phyloP scores from a whole-genome alignment of 2,329 filamentous ascomycete species.

The Pseudodiploospora longispora region DNA sequence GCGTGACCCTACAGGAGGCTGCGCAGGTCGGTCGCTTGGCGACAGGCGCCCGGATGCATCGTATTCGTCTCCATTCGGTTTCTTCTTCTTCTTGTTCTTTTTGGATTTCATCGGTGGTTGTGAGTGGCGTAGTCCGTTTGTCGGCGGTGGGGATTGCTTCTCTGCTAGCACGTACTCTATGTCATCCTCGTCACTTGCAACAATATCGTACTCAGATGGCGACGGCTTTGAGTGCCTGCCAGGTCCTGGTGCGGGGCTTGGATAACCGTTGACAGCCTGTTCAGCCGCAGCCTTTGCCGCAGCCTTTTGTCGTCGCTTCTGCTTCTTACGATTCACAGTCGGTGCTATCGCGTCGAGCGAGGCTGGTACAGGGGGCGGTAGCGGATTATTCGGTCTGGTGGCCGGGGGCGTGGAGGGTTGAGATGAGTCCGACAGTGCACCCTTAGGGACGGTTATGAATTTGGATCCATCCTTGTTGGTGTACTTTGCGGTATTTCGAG shows the following conservation, averaged over 20 bases:
- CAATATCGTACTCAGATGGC: conserved; percentile 39
- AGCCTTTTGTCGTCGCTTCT: conserved; percentile 83
- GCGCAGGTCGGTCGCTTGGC: neutral
- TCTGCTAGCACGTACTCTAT: conserved; percentile 32
- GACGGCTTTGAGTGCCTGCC: conserved; percentile 14
- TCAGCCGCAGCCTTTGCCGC: conserved; percentile 56
- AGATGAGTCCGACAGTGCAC: conserved; percentile 42
- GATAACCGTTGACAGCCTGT: conserved; percentile 32
- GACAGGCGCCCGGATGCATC: conserved; percentile 4
- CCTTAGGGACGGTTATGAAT: conserved; percentile 58
- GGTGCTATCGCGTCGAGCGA: conserved; percentile 29
- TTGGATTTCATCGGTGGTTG: conserved; percentile 35
- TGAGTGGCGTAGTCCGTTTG: conserved; percentile 20
- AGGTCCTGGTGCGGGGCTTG: conserved; percentile 24
- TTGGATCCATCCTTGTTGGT: conserved; percentile 63
- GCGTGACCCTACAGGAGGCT: conserved; percentile 23
- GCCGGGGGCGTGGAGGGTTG: conserved; percentile 44
- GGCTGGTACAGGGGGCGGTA: conserved; percentile 18
- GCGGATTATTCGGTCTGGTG: conserved; percentile 27
- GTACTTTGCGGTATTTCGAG: conserved; percentile 51
- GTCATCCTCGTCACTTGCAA: conserved; percentile 48
- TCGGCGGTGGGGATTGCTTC: conserved; percentile 15
- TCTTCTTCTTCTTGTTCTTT: conserved; percentile 65
- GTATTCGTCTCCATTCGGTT: conserved; percentile 33
- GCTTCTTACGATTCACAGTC: conserved; percentile 83